Base-by-base conservation (phyloP, 768 basidiomycete species). In the Baorangia bicolor region DNA sequence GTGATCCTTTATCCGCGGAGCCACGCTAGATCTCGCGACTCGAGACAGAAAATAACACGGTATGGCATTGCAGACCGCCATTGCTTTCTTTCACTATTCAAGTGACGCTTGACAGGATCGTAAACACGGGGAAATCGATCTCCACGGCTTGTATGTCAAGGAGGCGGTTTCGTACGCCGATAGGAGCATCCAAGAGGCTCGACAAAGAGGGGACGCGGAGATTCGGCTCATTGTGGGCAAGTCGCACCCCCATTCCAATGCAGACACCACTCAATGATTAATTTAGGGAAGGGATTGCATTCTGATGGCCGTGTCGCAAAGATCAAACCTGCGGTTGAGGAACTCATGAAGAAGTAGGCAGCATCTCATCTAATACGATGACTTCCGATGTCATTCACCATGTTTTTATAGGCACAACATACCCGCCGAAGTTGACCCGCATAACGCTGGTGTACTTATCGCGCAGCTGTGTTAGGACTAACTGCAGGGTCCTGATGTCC, bases 71-170 rank as follows among this genome's bases (percentile, higher is more conserved):
- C 30, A 37, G 31, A 25, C 5, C 8, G 5, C 4, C 20, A 0
- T 20, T 43, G 47, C 9, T 25, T 13, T 41, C 9, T 25, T 37
- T 2, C 12, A 44, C 37, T 12, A 39, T 38, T 48, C 12, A 48
- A 38, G 21, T 20, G 27, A 27, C 18, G 21, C 8, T 16, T n/a
- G 2, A 59, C 64, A 87, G 82, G 84, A 89, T 57, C 85, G 86
- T 49, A 71, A 81, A 55, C 79, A 80, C 0, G 90, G 87, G 2
- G 90, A 94, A 69, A 75, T 97, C 42, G 92, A 98, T 71, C 74
- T 98, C 23, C 95, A 98, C 66, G 95, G 93, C 2, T 75, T 98
- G 4, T 96, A 92, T 70, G 94, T 96, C 57, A 93, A 92, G 66
- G 96, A 98, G 73, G 92, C 94, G 21, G 84, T 96, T 45, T 75